phyloP scores from a whole-genome alignment of 495 filamentous ascomycete genomes.

The Oleoguttula mirabilis region DNA sequence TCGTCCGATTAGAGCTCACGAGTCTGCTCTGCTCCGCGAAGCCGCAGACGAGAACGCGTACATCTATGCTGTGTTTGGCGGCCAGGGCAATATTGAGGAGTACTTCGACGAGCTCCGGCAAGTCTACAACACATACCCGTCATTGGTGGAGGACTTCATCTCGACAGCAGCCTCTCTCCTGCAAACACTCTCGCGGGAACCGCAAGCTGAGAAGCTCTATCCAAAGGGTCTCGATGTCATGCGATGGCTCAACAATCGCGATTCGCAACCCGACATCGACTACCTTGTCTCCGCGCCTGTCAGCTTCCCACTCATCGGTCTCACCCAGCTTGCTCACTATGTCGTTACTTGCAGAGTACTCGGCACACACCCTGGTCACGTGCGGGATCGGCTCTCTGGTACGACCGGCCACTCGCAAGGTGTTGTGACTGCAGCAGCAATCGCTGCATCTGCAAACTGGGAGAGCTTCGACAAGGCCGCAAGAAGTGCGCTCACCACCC shows the following conservation, averaged over 20 bases:
- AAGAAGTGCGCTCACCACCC: constrained; percentile 68
- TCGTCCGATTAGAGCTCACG: constrained; percentile 72
- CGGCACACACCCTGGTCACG: constrained; percentile 72
- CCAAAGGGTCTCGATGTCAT: constrained; percentile 89
- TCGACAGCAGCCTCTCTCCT: constrained; percentile 66
- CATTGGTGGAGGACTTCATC: constrained; percentile 78
- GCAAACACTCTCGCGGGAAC: constrained; percentile 69
- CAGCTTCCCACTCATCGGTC: constrained; percentile 89
- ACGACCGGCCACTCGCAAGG: constrained; percentile 97
- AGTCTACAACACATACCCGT: constrained; percentile 78
- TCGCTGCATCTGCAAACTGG: constrained; percentile 78
- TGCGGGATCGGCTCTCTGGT: constrained; percentile 68
- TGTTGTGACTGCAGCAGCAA: constrained; percentile 84
- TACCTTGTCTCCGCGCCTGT: constrained; percentile 96
- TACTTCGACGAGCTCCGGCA: constrained; percentile 96
- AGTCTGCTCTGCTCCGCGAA: constrained; percentile 84
- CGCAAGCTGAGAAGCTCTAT: constrained; percentile 85
- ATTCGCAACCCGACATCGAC: constrained; percentile 82
- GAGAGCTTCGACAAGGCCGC: constrained; percentile 71
- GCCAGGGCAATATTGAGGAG: constrained; percentile 98
- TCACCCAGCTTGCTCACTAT: constrained; percentile 91
- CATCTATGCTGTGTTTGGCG: constrained; percentile 88
- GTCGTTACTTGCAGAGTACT: constrained; percentile 81
- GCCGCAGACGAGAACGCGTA: constrained; percentile 64
- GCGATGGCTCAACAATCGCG: constrained; percentile 76